Percentiles rank a stretch among this genome's conserved stretches.
phyloP scores from a whole-genome alignment of 352 stramenopile genomes.

The Thraustochytrium sp. region DNA sequence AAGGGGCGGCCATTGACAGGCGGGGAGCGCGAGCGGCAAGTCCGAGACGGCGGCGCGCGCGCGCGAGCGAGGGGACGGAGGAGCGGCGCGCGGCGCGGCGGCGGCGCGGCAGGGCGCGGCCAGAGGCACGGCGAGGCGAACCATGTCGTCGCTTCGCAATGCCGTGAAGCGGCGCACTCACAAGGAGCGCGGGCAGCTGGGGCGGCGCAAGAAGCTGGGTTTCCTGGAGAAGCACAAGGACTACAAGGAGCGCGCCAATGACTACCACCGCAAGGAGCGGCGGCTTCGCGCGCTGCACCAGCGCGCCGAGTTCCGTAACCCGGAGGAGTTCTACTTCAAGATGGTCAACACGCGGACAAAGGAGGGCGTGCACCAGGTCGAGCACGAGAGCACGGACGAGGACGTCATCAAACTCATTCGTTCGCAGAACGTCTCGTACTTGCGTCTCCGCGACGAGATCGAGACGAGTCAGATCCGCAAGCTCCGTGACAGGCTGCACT shows the following conservation, averaged over 20 bases:
- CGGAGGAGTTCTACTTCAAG: conserved; percentile 98
- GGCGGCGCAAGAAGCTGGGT: conserved; percentile 79
- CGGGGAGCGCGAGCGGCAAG: too few relatives aligned
- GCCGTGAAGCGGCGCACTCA: conserved; percentile 96
- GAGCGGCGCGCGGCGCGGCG: too few relatives aligned
- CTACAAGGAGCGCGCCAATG: conserved; percentile 87
- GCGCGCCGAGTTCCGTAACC: conserved; percentile 91
- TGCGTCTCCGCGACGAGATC: neutral
- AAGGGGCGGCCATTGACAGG: too few relatives aligned
- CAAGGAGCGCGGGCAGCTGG: conserved; percentile 93
- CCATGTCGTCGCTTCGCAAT: conserved; percentile 84
- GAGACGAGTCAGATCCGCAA: conserved; percentile 40
- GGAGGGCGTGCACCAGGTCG: conserved; percentile 48
- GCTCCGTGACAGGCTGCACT: conserved; percentile 55
- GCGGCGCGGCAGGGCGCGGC: too few relatives aligned
- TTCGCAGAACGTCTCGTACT: conserved; percentile 15
- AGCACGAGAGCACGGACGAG: conserved; percentile 49
- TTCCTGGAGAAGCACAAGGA: conserved; percentile 98
- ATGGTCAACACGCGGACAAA: conserved; percentile 81
- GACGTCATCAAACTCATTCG: conserved; percentile 54
- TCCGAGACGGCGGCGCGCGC: too few relatives aligned
- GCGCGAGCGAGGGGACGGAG: too few relatives aligned
- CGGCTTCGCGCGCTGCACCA: conserved; percentile 71
- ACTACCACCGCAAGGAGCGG: conserved; percentile 92
- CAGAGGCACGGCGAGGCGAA: conserved; percentile 16